Conservation (phyloP, 768 basidiomycete genomes). For the Sutorius australiensis region DNA sequence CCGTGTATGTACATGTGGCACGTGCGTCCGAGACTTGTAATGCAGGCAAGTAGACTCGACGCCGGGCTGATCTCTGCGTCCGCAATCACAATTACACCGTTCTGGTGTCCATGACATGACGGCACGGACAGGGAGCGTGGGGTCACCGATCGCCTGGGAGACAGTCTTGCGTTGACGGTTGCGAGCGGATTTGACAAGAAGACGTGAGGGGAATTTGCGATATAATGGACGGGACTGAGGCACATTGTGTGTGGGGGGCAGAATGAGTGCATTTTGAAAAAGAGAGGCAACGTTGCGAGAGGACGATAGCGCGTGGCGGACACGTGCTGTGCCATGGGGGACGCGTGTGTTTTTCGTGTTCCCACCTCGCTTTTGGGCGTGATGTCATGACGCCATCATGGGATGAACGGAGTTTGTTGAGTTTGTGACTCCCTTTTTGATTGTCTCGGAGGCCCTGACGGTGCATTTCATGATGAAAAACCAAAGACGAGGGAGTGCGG, state of each 20-base stretch:
- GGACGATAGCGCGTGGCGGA: constrained; percentile 17
- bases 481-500: constrained; percentile 19
- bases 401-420: not conserved
- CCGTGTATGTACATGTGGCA: not conserved
- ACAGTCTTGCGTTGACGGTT: not conserved
- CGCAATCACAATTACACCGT: not conserved
- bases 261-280: not conserved
- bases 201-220: not conserved
- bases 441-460: constrained; percentile 14
- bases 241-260: not conserved
- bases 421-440: constrained; percentile 5
- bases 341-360: constrained; percentile 19
- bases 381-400: constrained; percentile 20
- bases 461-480: constrained; percentile 10
- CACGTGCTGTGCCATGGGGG: constrained; percentile 30
- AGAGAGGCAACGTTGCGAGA: constrained; percentile 8
- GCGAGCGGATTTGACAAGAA: not conserved
- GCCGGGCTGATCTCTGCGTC: not conserved
- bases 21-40: constrained; percentile 14
- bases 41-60: not conserved
- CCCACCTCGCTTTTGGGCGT: constrained; percentile 1
- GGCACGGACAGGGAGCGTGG: constrained; percentile 12
- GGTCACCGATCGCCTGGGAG: not conserved
- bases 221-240: constrained; percentile 2
- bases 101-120: not conserved